Base-by-base conservation (phyloP, 2,329 filamentous ascomycete genomes). In the Arthrobotrys entomopaga region DNA sequence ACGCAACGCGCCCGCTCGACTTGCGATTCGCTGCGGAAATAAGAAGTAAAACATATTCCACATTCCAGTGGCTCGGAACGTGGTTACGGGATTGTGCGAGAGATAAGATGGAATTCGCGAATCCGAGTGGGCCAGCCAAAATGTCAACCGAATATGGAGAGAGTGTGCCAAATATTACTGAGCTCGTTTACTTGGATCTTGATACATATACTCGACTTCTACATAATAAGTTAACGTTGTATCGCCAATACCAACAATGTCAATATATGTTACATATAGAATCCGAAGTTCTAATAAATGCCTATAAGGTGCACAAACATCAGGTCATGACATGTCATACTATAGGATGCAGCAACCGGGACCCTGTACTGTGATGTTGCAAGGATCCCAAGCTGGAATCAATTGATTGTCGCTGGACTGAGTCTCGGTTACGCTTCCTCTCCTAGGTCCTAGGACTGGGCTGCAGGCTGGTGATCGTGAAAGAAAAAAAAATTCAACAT, bases 31-130 rank as follows among this genome's bases (percentile, higher is more conserved):
- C 61, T 54, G 42, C 69, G 69, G 69, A 66, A 29, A 50, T 73
- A 73, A 73, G 54, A 48, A 53, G 38, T 73, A 73, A 73, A 73
- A 73, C 69, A 73, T 73, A 38, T 65, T 60, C 43, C 69, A 65
- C 67, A 66, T 73, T 73, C 69, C 69, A 60, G 52, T 73, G 69
- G 69, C 61, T 63, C 66, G 61, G 56, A 22, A 72, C 67, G 53
- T 49, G 29, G 29, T 34, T 5, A 34, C 29, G 10, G 29, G 29
- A 34, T 34, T 10, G 29, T 34, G 29, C 6, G 10, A 34, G 29
- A 34, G 29, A 34, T 34, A 34, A 34, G 29, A 34, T 34, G 7
- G 7, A 10, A 34, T 34, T 34, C 29, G 29, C 29, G 29, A 34
- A 3, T 34, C 10, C 29, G 29, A 34, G 29, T 34, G 29, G 29